Percentiles rank a stretch among this genome's conserved stretches.
Evolutionary conservation across 2,329 filamentous ascomycete species (phyloP).

Genomic region (Aspergillus sp.): DNA sequence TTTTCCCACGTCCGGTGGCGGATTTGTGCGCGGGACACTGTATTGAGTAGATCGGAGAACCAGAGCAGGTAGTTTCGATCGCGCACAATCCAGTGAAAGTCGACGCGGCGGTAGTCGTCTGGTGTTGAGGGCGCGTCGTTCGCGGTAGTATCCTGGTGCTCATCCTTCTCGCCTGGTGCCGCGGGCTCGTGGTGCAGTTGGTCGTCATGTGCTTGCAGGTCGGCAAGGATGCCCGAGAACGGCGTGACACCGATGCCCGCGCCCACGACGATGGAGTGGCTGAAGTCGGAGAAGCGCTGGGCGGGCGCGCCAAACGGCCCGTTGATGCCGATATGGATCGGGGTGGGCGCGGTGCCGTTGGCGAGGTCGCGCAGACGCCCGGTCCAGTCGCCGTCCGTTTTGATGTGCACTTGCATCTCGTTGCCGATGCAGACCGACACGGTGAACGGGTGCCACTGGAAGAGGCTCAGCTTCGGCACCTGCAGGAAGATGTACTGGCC

Average conservation of each 20-base stretch:
- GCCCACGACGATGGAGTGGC: not conserved
- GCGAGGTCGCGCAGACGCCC: not conserved
- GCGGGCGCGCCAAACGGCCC: constrained; percentile 3
- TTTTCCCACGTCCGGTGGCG: not conserved
- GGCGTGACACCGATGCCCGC: constrained; percentile 1
- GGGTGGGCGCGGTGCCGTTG: not conserved
- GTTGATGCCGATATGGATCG: constrained; percentile 4
- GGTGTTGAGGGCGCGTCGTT: not conserved
- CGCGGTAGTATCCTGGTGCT: not conserved
- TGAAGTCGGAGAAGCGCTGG: constrained; percentile 4
- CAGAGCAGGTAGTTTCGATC: constrained; percentile 7
- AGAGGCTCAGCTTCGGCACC: constrained; percentile 2
- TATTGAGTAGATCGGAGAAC: constrained; percentile 2
- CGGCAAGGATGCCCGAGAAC: constrained; percentile 1
- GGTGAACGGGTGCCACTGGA: constrained; percentile 7
- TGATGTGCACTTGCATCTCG: constrained; percentile 5
- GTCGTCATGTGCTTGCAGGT: constrained; percentile 1
- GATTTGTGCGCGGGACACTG: not conserved
- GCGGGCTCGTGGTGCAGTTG: not conserved
- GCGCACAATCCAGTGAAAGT: constrained; percentile 3
- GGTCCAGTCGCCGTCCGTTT: constrained; percentile 6
- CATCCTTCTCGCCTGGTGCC: not conserved
- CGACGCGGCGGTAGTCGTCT: constrained; percentile 3
- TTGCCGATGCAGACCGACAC: constrained; percentile 5
- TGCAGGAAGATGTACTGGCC: constrained; percentile 6